phyloP scores from a whole-genome alignment of 2,329 filamentous ascomycete species.

The Talaromyces sp. region DNA sequence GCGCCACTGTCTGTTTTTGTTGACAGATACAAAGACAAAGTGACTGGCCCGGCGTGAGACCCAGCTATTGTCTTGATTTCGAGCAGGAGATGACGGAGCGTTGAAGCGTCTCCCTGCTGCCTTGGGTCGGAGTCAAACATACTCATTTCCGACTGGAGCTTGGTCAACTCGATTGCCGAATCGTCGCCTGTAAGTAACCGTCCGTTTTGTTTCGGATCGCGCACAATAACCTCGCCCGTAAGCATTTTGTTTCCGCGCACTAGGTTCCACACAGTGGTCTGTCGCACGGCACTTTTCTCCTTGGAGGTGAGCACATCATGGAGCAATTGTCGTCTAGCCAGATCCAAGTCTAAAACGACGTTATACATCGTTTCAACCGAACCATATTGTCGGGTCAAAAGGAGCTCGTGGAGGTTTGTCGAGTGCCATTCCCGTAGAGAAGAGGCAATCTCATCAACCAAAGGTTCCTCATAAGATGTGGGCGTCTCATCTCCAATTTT shows the following conservation, averaged over 20 bases:
- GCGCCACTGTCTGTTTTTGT: constrained; percentile 63
- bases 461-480: constrained; percentile 79
- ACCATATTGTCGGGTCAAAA: constrained; percentile 77
- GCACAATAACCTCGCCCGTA: constrained; percentile 88
- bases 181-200: constrained; percentile 88
- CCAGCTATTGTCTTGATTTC: constrained; percentile 81
- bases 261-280: constrained; percentile 92
- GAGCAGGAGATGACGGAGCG: constrained; percentile 75
- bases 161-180: constrained; percentile 86
- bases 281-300: constrained; percentile 76
- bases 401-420: constrained; percentile 87
- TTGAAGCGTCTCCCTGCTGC: constrained; percentile 63
- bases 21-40: constrained; percentile 74
- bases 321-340: constrained; percentile 81
- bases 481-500: constrained; percentile 97
- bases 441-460: constrained; percentile 96
- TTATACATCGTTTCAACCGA: constrained; percentile 76
- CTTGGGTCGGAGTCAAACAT: constrained; percentile 79
- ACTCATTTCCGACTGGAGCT: constrained; percentile 93
- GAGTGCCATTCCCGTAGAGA: constrained; percentile 98
- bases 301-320: constrained; percentile 88
- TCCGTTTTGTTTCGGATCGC: constrained; percentile 78
- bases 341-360: constrained; percentile 78
- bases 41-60: constrained; percentile 69
- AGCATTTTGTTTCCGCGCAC: constrained; percentile 93